Percentiles rank a stretch among this genome's conserved stretches.
Conservation (phyloP, 208 protist genomes). For the Acanthamoeba lenticulata region DNA sequence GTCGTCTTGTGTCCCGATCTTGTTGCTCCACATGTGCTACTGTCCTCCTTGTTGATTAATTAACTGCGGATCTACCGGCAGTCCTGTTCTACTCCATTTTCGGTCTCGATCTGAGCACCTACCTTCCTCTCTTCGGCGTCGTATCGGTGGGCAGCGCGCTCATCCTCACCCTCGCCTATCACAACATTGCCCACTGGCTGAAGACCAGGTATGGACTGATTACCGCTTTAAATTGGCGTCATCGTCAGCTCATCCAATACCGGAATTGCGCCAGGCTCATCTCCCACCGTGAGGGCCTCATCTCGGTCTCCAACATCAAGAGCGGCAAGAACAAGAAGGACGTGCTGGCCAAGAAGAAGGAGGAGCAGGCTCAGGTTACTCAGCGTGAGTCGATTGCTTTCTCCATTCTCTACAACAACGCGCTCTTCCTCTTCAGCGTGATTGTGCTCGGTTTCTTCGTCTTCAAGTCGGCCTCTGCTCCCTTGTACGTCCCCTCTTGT, state of each 20-base stretch:
- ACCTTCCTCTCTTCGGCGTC: slow-evolving; percentile 24
- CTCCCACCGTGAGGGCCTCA: slow-evolving; percentile 31
- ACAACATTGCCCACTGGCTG: slow-evolving; percentile 34
- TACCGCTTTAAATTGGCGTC: too few species aligned
- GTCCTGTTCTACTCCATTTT: slow-evolving; percentile 53
- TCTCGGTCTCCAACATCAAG: background rate
- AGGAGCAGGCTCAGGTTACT: slow-evolving; percentile 11
- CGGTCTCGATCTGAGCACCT: background rate
- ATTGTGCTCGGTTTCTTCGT: slow-evolving; percentile 45
- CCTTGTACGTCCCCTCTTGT: background rate
- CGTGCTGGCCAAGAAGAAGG: slow-evolving; percentile 23
- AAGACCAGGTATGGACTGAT: slow-evolving; percentile 21
- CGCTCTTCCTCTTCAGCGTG: slow-evolving; percentile 33
- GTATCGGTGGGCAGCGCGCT: slow-evolving; percentile 33
- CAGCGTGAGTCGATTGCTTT: slow-evolving; percentile 40
- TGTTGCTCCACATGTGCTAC: too few species aligned
- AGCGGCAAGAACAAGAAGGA: slow-evolving; percentile 36
- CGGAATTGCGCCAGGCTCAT: background rate
- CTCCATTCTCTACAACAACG: slow-evolving; percentile 64
- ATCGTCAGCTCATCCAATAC: too few species aligned
- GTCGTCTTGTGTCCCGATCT: background rate
- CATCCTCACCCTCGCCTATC: slow-evolving; percentile 48
- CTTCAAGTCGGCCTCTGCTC: slow-evolving; percentile 41
- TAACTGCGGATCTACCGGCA: background rate
- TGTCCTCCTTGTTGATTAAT: background rate